phyloP scores from a whole-genome alignment of 345 rosid species.

The Carallia pectinifolia region DNA sequence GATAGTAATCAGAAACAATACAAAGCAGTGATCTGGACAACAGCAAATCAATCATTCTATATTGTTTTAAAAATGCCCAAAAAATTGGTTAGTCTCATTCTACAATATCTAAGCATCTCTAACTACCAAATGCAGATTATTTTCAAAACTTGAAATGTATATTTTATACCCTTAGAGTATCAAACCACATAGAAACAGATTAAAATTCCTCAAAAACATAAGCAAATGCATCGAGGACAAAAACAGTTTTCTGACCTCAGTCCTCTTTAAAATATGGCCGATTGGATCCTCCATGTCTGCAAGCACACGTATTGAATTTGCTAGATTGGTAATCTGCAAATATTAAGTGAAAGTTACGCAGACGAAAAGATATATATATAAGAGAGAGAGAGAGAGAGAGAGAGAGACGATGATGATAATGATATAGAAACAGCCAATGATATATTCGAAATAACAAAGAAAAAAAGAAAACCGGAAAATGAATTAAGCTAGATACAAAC shows the following conservation, averaged over 20 bases:
- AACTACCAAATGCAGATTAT: background rate
- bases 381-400: background rate
- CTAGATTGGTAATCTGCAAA: conserved; percentile 65
- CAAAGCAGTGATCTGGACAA: background rate
- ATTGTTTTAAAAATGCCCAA: too few species aligned
- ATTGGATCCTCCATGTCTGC: conserved; percentile 91
- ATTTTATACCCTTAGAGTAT: background rate
- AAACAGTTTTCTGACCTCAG: conserved; percentile 52
- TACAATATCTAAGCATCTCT: too few species aligned
- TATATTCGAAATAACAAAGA: background rate
- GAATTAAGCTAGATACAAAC: background rate
- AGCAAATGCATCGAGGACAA: background rate
- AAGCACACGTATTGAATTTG: conserved; percentile 64
- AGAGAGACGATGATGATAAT: background rate
- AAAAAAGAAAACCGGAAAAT: background rate
- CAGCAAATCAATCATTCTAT: background rate
- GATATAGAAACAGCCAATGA: too few species aligned
- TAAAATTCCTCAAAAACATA: background rate
- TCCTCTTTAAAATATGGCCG: conserved; percentile 71
- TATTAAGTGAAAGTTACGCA: conserved; percentile 10
- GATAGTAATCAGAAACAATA: conserved; percentile 20
- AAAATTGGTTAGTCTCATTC: too few species aligned
- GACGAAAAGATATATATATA: background rate
- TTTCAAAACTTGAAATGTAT: background rate
- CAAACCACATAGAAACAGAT: background rate